These are phyloP conservation scores for Tolypocladium ovalisporum DNA, from an alignment of 2,329 filamentous ascomycete genomes.

Conservation along the genomic window DNA sequence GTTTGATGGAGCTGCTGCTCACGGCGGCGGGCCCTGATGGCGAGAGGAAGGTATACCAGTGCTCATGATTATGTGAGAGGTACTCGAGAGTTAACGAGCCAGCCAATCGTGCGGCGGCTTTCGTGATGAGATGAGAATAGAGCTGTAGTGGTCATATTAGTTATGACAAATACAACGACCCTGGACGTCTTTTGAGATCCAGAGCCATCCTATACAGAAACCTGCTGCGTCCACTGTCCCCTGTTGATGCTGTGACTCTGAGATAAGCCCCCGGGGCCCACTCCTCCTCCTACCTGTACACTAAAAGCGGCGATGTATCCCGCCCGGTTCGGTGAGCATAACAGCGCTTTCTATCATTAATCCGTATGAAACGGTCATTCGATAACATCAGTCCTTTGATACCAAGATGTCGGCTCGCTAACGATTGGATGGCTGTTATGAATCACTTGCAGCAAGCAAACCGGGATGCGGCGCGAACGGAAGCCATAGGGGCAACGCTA, in stretches of 20 bases:
- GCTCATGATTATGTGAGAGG: background rate
- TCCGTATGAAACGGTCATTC: background rate
- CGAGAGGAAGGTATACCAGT: background rate
- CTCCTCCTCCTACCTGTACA: background rate
- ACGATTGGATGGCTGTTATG: no score
- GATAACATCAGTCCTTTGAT: no score
- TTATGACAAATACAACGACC: background rate
- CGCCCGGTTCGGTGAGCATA: background rate
- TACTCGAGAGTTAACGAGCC: background rate
- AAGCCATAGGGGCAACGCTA: no score
- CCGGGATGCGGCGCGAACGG: no score
- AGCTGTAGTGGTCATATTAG: background rate
- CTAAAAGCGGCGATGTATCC: background rate
- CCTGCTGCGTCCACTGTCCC: background rate
- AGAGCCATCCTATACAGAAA: background rate
- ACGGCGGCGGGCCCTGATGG: slow-evolving; percentile 12
- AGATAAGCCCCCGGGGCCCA: background rate
- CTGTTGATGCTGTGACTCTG: background rate
- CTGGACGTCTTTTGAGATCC: background rate
- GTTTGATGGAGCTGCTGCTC: slow-evolving; percentile 35
- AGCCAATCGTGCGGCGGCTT: background rate
- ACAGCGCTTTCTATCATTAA: background rate
- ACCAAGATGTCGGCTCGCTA: no score
- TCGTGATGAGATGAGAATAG: background rate
- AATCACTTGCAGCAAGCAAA: no score